phyloP scores from a whole-genome alignment of 202 grass and related monocot species.

The Brachypodium distachyon region DNA sequence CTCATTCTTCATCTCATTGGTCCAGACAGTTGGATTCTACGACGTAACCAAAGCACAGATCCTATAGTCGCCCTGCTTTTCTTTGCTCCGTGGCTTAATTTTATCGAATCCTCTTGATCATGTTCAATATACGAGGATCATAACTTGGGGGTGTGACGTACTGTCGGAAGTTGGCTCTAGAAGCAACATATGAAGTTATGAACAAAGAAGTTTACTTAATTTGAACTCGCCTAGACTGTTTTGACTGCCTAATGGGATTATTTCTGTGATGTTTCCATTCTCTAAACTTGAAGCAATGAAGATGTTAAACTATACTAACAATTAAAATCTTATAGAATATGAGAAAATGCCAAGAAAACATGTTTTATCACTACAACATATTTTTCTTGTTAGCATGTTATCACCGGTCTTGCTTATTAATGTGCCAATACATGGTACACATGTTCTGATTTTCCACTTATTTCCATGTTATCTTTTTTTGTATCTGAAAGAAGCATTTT shows the following conservation, averaged over 20 bases:
- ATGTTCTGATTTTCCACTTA: background rate
- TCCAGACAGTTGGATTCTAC: no score
- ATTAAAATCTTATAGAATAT: background rate
- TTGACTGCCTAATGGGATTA: slow-evolving; percentile 1
- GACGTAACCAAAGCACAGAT: no score
- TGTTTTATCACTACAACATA: background rate
- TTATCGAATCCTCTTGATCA: background rate
- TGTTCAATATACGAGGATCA: background rate
- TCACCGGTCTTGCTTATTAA: background rate
- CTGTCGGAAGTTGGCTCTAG: background rate
- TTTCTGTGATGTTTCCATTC: background rate
- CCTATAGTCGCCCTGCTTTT: no score
- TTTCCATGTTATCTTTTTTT: background rate
- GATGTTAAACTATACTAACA: background rate
- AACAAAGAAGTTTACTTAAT: background rate
- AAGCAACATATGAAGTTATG: slow-evolving; percentile 8
- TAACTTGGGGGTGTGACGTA: slow-evolving; percentile 10
- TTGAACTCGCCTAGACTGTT: background rate
- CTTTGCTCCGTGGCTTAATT: background rate
- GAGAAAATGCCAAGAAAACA: background rate
- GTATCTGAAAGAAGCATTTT: background rate
- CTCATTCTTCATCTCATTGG: no score
- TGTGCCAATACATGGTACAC: background rate
- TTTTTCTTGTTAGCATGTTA: background rate
- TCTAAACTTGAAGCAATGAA: background rate